Base-by-base conservation (phyloP, 352 stramenopile species). In the Pythium aphanidermatum region DNA sequence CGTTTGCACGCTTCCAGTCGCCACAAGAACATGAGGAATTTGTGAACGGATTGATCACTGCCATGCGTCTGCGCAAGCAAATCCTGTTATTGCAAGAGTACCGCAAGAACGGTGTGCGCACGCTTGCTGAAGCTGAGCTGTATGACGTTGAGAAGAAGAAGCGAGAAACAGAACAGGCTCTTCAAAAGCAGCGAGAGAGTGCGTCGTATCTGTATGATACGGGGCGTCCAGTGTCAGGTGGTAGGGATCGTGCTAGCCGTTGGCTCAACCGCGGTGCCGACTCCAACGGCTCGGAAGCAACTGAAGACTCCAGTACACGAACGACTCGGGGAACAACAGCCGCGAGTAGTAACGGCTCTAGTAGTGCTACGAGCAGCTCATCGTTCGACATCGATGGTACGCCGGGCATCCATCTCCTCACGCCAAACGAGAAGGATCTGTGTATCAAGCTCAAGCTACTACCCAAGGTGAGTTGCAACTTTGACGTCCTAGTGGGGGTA, bases 31-130 rank as follows among this genome's bases (percentile, higher is more conserved):
- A 98, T 56, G 84, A 98, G 20, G 69, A 86, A 19, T 97, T 98
- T 55, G 73, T 98, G 14, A 65, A 85, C 11, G 91, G 96, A 12
- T 74, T 98, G 19, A 81, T 98, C 25, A 60, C 73, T 19, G 76
- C 78, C 26, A 96, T 97, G 72, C 68, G 79, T 16, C 68, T 99
- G 16, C 86, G 95, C 25, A 97, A 98, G 60, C 90, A 98, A 74
- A 98, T 99, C 60, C 61, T 95, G 56, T 63, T 97, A 58, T 65
- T 99, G 51, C 92, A 98, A 72, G 93, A 98, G 58, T 98, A 98
- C 66, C 90, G 95, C 32, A 83, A 92, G 35, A 95, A 97, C 38
- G 96, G 96, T 27, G 93, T 98, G 25, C 86, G 74, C 8, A 96
- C 94, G 23, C 70, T 98, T 8, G 88, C 83, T 0, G 94, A 98